Base-by-base conservation (phyloP, 441 rosid species). In the Euphorbia corollata region DNA sequence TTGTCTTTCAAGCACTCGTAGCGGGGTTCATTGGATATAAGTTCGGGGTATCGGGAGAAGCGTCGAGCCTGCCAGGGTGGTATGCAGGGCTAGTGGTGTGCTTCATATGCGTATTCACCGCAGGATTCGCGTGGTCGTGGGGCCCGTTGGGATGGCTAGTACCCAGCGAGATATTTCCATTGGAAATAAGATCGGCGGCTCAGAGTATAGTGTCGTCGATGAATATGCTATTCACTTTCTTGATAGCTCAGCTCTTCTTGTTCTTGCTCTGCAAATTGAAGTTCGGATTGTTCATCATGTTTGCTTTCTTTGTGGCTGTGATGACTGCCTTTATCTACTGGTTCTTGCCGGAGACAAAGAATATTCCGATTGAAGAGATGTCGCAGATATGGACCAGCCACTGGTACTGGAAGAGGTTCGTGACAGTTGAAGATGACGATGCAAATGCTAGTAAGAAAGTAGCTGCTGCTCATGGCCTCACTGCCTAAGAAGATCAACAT, bases 41-140 rank as follows among this genome's bases (percentile, higher is more conserved):
- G 47, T 68, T 71, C 7, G 75, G 73, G 47, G n/a, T 34, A 2
- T 13, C 71, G 0, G 74, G 68, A 8, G 23, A n/a, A 13, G 68
- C 63, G 19, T 27, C 47, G 0, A 2, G 51, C 3, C 10, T 73
- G 22, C 73, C 72, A 6, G 34, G 13, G 11, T 64, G 73, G 73
- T 76, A 68, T 16, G 73, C 73, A 1, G 9, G 19, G 1, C 0
- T 60, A 6, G 73, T 91, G 2, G 96, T 91, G 73, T 16, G 75
- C 1, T 70, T 85, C 36, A 81, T 91, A 51, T 86, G 85, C 78
- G 45, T 89, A 0, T 91, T 87, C 62, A 93, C 87, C 8, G 57
- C 85, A 24, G 92, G 86, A 0, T 89, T 84, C 19, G 97, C 92
- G 2, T 83, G 96, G 76, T 91, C 96, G 0, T 91, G 97, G 96